Percentiles rank a stretch among this genome's conserved stretches.
Conservation (phyloP, 352 stramenopile genomes). For the Phytophthora ohioensis region DNA sequence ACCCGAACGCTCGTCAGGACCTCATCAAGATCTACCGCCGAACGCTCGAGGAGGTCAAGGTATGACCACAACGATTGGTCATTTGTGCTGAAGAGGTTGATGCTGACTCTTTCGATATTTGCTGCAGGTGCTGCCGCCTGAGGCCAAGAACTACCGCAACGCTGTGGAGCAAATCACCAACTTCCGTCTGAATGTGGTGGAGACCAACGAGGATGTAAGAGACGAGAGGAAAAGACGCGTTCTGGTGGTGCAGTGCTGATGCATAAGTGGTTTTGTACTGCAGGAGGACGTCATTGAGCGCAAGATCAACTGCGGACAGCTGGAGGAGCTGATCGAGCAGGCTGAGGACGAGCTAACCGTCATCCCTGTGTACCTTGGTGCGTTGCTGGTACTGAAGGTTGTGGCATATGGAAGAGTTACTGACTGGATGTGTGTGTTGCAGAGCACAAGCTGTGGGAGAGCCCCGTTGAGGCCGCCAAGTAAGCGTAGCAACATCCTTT, state of each 20-base stretch:
- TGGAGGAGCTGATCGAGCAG: conserved; percentile 91
- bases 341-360: conserved; percentile 87
- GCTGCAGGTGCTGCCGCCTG: conserved; percentile 64
- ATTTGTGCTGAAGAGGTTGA: not conserved
- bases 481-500: conserved; percentile 16
- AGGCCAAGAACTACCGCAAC: conserved; percentile 77
- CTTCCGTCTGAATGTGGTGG: conserved; percentile 80
- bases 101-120: conserved; percentile 18
- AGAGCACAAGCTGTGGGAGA: conserved; percentile 91
- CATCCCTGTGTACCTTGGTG: conserved; percentile 88
- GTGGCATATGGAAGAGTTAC: not conserved
- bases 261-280: not conserved
- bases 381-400: conserved; percentile 15
- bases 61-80: conserved; percentile 27
- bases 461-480: conserved; percentile 57
- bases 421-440: conserved; percentile 17
- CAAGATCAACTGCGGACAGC: conserved; percentile 88
- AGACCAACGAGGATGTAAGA: conserved; percentile 77
- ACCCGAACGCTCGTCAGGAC: conserved; percentile 83
- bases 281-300: conserved; percentile 86
- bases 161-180: conserved; percentile 90
- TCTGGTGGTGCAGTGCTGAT: conserved; percentile 28
- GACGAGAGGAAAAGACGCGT: conserved; percentile 2
- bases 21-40: conserved; percentile 88
- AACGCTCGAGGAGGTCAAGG: conserved; percentile 85